Base-by-base conservation (phyloP, 257 asterid genomes). In the Solanum sparsipilum region DNA sequence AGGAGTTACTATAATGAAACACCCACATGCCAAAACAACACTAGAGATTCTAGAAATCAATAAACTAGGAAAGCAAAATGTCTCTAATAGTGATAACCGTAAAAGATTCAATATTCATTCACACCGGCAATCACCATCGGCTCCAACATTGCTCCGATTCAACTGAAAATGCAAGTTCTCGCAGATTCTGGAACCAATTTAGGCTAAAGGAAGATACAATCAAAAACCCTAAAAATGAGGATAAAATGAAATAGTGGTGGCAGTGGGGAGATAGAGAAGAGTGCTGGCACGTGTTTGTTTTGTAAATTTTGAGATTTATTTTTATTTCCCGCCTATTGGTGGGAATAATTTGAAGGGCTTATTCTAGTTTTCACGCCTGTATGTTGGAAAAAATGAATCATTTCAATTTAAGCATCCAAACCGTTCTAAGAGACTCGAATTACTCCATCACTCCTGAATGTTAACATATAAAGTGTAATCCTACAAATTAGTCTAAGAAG, bases 71-170 rank as follows among this genome's bases (percentile, higher is more conserved):
- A n/a, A n/a, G 72, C 32, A 10, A 65, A 63, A 25, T n/a, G 32
- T 63, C 71, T 76, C 84, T 10, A n/a, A n/a, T n/a, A 36, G 32
- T 39, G 18, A 38, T 39, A 76, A n/a, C 2, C 1, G 0, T 76
- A 39, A 20, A 76, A 23, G 23, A 76, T 23, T 9, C 60, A 75
- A 39, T 10, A 73, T 18, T 18, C 82, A 73, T 25, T 65, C 72
- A 29, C 84, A n/a, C 83, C 78, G 29, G 78, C 90, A 15, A 89
- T 83, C 3, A 34, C 67, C 89, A 84, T 88, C 27, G 78, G 88
- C 84, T 89, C 91, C 58, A 84, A 88, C 93, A 88, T 92, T 83
- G 75, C 73, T 44, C 76, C 65, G 52, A 78, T 84, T 52, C 44
- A 20, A 68, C 27, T 25, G n/a, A 78, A 78, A n/a, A 41, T 4